A percentile compares a stretch with the other conserved stretches of the same genome.
Conservation (phyloP, 495 filamentous ascomycete species). For the Aspergillus bridgeri region DNA sequence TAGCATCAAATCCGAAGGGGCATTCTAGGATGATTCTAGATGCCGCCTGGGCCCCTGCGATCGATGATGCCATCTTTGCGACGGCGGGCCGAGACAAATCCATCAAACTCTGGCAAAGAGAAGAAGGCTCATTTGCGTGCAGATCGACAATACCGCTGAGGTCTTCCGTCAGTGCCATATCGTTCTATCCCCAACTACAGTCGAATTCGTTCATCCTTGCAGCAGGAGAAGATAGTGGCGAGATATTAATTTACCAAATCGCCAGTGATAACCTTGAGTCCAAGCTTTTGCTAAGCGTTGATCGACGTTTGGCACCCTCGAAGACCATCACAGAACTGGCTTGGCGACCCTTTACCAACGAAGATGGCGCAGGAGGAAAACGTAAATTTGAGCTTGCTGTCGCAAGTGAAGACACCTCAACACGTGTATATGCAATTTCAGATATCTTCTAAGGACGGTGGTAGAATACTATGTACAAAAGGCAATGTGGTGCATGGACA, state of each 20-base stretch:
- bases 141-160: slow-evolving; percentile 51
- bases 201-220: slow-evolving; percentile 55
- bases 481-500: too few species aligned
- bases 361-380: slow-evolving; percentile 9
- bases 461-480: slow-evolving; percentile 22
- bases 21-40: slow-evolving; percentile 90
- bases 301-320: slow-evolving; percentile 55
- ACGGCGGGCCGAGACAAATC: slow-evolving; percentile 86
- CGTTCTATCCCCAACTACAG: slow-evolving; percentile 49
- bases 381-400: slow-evolving; percentile 61
- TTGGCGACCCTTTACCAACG: slow-evolving; percentile 60
- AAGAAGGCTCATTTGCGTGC: slow-evolving; percentile 40
- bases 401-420: slow-evolving; percentile 78
- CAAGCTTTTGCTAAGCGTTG: slow-evolving; percentile 35
- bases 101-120: slow-evolving; percentile 70
- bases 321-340: slow-evolving; percentile 70
- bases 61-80: slow-evolving; percentile 55
- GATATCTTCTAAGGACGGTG: slow-evolving; percentile 23
- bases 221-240: slow-evolving; percentile 56
- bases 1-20: slow-evolving; percentile 69
- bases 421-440: slow-evolving; percentile 64
- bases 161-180: slow-evolving; percentile 72
- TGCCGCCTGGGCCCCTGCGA: slow-evolving; percentile 69
- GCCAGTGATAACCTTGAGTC: slow-evolving; percentile 43
- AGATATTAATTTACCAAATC: slow-evolving; percentile 38